Percentiles rank a stretch among this genome's conserved stretches.
phyloP scores from a whole-genome alignment of 2,329 filamentous ascomycete genomes.

The Phaeosphaeriaceae sp. region DNA sequence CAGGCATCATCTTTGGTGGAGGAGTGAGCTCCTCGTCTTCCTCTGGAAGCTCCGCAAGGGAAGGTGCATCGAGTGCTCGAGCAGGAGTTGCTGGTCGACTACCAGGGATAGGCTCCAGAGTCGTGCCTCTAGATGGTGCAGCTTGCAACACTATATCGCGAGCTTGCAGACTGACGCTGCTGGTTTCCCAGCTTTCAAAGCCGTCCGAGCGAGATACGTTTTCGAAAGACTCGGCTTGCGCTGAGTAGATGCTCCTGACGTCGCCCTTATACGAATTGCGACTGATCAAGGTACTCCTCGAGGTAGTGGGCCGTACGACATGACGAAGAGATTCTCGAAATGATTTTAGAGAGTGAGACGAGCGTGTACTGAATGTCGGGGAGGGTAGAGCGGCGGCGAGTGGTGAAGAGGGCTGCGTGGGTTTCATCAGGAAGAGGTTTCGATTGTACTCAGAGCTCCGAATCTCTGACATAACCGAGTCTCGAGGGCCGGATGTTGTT shows the following conservation, averaged over 20 bases:
- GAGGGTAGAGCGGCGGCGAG: constrained; percentile 41
- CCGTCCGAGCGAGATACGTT: constrained; percentile 59
- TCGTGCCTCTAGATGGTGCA: constrained; percentile 53
- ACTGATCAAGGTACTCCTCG: constrained; percentile 44
- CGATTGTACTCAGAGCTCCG: constrained; percentile 30
- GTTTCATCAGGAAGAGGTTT: constrained; percentile 33
- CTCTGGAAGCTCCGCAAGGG: constrained; percentile 37
- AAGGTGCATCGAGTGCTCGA: constrained; percentile 62
- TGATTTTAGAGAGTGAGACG: constrained; percentile 44
- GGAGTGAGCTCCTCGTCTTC: constrained; percentile 38
- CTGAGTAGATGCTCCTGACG: constrained; percentile 41
- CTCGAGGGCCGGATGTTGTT: constrained; percentile 35
- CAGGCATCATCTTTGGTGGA: constrained; percentile 42
- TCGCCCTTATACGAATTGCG: constrained; percentile 41
- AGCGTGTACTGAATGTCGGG: constrained; percentile 44
- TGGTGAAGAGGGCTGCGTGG: constrained; percentile 33
- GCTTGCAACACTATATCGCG: constrained; percentile 55
- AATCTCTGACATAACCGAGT: constrained; percentile 46
- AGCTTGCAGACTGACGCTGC: constrained; percentile 68
- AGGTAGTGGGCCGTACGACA: constrained; percentile 47
- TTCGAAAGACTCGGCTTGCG: constrained; percentile 40
- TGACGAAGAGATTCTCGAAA: constrained; percentile 48
- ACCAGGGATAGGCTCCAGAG: constrained; percentile 74
- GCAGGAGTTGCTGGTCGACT: constrained; percentile 72
- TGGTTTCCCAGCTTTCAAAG: constrained; percentile 80